phyloP scores from a whole-genome alignment of 2,329 filamentous ascomycete genomes.

The Epichloe coenophiala region DNA sequence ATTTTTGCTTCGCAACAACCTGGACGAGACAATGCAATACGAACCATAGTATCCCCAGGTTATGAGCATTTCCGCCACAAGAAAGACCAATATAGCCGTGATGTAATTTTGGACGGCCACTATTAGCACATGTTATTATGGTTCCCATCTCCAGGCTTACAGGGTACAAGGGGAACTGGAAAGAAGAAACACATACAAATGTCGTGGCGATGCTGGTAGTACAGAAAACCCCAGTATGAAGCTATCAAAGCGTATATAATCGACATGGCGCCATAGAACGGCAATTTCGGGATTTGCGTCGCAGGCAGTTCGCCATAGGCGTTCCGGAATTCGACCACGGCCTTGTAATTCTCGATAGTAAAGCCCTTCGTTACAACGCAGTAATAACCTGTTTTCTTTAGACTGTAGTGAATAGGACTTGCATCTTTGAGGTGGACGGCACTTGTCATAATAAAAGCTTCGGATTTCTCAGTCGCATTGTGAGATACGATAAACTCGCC shows the following conservation, averaged over 20 bases:
- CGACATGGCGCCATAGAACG: conserved; percentile 90
- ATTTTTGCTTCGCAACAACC: background rate
- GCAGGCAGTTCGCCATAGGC: conserved; percentile 92
- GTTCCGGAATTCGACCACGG: conserved; percentile 83
- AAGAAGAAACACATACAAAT: conserved; percentile 46
- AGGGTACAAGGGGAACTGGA: background rate
- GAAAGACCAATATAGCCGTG: conserved; percentile 86
- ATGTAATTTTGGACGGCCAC: conserved; percentile 98
- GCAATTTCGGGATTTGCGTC: conserved; percentile 90
- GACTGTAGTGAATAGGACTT: conserved; percentile 62
- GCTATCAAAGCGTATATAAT: conserved; percentile 85
- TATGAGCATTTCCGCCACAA: conserved; percentile 93
- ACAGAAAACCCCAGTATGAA: conserved; percentile 80
- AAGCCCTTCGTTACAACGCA: conserved; percentile 73
- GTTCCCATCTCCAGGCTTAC: conserved; percentile 4
- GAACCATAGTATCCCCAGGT: conserved; percentile 94
- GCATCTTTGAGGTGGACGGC: conserved; percentile 72
- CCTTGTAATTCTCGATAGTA: conserved; percentile 56
- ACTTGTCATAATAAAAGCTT: conserved; percentile 61
- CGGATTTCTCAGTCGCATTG: conserved; percentile 60
- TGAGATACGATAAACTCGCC: conserved; percentile 73
- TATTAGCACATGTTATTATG: conserved; percentile 16
- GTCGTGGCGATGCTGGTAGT: conserved; percentile 86
- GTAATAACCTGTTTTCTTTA: conserved; percentile 90
- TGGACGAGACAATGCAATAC: conserved; percentile 10